Percentiles rank a stretch among this genome's conserved stretches.
These are phyloP conservation scores for Coniferiporia weirii DNA, from an alignment of 1,284 basidiomycete species.

Conservation along the genomic window DNA sequence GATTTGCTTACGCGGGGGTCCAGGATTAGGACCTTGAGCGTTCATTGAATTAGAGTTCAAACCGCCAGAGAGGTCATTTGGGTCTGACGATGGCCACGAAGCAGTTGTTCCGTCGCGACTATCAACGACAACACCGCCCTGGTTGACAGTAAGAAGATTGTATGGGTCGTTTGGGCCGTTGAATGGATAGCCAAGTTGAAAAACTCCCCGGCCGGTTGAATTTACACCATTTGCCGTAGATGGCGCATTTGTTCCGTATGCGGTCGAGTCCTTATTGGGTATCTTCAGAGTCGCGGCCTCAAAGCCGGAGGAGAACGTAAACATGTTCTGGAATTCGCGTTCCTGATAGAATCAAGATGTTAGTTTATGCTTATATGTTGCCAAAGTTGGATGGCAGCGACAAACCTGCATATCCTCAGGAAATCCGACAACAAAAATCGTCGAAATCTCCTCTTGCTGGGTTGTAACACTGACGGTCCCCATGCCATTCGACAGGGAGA, in stretches of 20 bases:
- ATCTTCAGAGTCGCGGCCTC: conserved; percentile 98
- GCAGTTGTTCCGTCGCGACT: conserved; percentile 60
- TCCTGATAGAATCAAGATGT: conserved; percentile 49
- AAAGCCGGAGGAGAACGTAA: conserved; percentile 92
- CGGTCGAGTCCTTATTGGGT: conserved; percentile 80
- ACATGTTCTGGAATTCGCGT: conserved; percentile 99
- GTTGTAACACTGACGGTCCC: conserved; percentile 23
- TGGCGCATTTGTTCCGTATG: conserved; percentile 42
- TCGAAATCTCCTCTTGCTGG: conserved; percentile 87
- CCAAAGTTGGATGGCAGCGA: conserved; percentile 23
- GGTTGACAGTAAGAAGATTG: conserved; percentile 71
- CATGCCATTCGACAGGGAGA: conserved; percentile 24
- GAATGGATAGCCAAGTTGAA: conserved; percentile 29
- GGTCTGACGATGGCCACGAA: conserved; percentile 54
- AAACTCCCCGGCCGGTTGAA: conserved; percentile 24
- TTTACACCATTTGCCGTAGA: conserved; percentile 27
- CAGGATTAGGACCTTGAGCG: conserved; percentile 28
- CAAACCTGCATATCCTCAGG: conserved; percentile 97
- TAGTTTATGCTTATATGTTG: not conserved
- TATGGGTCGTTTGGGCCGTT: conserved; percentile 68
- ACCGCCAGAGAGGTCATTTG: conserved; percentile 26
- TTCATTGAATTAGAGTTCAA: conserved; percentile 28
- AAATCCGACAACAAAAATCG: conserved; percentile 98
- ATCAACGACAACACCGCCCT: conserved; percentile 71
- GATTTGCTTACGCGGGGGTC: conserved; percentile 84